A percentile compares a stretch with the other conserved stretches of the same genome.
Conservation (phyloP, 345 rosid genomes). For the Bruguiera gymnorhiza region DNA sequence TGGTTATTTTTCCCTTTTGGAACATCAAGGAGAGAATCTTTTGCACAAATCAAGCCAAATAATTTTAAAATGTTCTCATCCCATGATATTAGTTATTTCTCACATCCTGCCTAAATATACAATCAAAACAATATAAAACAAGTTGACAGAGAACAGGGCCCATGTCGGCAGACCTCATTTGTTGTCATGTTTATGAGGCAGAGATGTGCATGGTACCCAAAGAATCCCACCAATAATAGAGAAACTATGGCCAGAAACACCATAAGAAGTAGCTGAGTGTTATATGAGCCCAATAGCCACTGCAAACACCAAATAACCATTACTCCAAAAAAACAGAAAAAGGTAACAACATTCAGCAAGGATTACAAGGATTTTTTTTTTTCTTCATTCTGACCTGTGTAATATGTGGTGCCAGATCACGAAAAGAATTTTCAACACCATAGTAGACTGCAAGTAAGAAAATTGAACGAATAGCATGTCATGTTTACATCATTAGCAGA, state of each 20-base stretch:
- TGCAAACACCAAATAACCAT: slow-evolving; percentile 32
- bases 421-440: slow-evolving; percentile 63
- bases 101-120: neutral
- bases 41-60: neutral
- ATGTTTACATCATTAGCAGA: slow-evolving; percentile 9
- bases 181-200: slow-evolving; percentile 86
- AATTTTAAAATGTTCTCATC: neutral
- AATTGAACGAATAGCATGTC: slow-evolving; percentile 4
- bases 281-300: slow-evolving; percentile 87
- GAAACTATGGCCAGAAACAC: slow-evolving; percentile 81
- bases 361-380: neutral
- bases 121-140: neutral
- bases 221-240: slow-evolving; percentile 80
- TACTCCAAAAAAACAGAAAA: slow-evolving; percentile 8
- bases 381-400: slow-evolving; percentile 55
- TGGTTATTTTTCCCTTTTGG: too few relatives aligned
- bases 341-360: neutral
- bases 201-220: slow-evolving; percentile 70
- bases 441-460: slow-evolving; percentile 62
- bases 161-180: slow-evolving; percentile 53
- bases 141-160: neutral
- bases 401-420: slow-evolving; percentile 64
- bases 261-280: slow-evolving; percentile 78
- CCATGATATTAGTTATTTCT: neutral
- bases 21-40: neutral